Conservation (phyloP, 495 filamentous ascomycete genomes). For the Aspergillus affinis region DNA sequence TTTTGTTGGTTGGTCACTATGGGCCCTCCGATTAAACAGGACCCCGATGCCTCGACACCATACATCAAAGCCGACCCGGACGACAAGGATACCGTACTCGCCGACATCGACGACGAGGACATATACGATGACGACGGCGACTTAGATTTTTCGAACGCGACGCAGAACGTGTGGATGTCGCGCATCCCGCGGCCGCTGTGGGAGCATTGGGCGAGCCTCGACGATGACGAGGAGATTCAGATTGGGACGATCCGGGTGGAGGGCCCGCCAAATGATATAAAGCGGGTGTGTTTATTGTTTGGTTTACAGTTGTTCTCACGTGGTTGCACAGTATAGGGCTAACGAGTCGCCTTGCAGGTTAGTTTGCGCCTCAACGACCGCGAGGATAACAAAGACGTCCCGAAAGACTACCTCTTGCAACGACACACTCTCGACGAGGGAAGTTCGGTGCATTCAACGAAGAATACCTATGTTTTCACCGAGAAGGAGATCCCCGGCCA, state of each 20-base stretch:
- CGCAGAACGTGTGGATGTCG: constrained; percentile 65
- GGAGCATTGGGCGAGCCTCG: constrained; percentile 60
- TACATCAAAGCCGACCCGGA: constrained; percentile 71
- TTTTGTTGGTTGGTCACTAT: constrained; percentile 18
- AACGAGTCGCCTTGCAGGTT: constrained; percentile 29
- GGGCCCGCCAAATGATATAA: constrained; percentile 49
- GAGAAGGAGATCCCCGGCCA: constrained; percentile 88
- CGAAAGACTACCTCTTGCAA: constrained; percentile 81
- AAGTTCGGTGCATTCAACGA: constrained; percentile 46
- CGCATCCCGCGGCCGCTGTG: constrained; percentile 77
- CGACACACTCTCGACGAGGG: constrained; percentile 48
- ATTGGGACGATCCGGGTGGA: constrained; percentile 76
- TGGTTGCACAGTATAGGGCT: neutral
- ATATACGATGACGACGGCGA: constrained; percentile 88
- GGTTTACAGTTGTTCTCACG: neutral
- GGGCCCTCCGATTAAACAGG: constrained; percentile 40
- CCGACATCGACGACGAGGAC: constrained; percentile 67
- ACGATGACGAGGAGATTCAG: constrained; percentile 62
- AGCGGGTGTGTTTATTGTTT: constrained; percentile 40
- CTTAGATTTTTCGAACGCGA: constrained; percentile 66
- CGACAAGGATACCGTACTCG: constrained; percentile 53
- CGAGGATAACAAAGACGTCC: constrained; percentile 62
- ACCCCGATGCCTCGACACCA: constrained; percentile 36
- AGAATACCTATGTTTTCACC: constrained; percentile 86
- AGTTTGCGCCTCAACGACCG: constrained; percentile 54